Evolutionary conservation across 306 rosid genomes (phyloP).

Genomic region (Lagenaria siceraria): DNA sequence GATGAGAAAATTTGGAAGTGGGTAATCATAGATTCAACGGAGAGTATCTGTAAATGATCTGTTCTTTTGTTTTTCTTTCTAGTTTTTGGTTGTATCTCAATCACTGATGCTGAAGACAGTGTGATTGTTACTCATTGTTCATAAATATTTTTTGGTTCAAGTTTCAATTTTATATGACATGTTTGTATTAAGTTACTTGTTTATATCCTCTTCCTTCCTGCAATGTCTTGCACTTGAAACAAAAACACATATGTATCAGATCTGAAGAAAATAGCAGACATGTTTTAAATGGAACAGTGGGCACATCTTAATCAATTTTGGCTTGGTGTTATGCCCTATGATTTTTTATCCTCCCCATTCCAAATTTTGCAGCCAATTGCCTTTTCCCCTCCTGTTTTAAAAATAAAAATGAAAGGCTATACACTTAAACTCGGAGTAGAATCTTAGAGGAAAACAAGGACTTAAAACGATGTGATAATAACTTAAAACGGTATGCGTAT

Average conservation of each 20-base stretch:
- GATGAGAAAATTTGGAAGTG: slow-evolving; percentile 5
- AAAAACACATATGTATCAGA: neutral
- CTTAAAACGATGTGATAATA: too few relatives aligned
- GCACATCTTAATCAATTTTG: neutral
- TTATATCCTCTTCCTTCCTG: neutral
- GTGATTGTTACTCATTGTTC: neutral
- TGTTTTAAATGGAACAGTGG: neutral
- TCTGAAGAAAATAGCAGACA: neutral
- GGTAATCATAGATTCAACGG: neutral
- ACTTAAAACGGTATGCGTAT: too few relatives aligned
- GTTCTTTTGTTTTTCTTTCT: neutral
- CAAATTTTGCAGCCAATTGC: neutral
- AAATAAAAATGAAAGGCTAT: too few relatives aligned
- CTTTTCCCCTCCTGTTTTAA: neutral
- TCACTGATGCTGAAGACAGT: neutral
- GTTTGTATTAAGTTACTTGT: neutral
- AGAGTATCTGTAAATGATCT: neutral
- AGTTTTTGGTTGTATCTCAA: neutral
- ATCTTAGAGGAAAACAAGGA: too few relatives aligned
- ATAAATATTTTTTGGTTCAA: neutral
- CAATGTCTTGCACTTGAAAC: neutral
- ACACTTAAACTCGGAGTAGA: too few relatives aligned
- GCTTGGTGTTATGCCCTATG: too few relatives aligned
- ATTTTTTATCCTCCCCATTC: neutral
- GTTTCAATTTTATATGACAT: neutral